phyloP scores from a whole-genome alignment of 768 basidiomycete genomes.

The Rhodotorula paludigena region DNA sequence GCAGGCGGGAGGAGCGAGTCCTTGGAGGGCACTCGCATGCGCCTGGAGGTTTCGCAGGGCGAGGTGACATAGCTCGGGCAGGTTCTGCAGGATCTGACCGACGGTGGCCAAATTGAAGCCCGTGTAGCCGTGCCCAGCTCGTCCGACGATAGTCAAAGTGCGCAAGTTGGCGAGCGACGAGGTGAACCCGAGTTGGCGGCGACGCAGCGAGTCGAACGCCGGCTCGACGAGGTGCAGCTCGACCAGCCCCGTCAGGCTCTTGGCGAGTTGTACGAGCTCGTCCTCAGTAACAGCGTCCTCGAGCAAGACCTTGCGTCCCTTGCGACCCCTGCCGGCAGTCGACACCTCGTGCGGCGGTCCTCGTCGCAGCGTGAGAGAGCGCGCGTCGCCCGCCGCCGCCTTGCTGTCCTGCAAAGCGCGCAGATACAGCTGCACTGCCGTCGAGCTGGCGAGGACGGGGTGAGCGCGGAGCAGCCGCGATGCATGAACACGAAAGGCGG shows the following conservation, averaged over 20 bases:
- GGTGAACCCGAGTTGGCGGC: constrained; percentile 19
- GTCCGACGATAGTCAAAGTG: constrained; percentile 11
- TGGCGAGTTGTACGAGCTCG: constrained; percentile 19
- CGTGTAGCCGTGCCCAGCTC: neutral
- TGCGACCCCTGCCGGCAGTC: neutral
- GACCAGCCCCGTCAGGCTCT: neutral
- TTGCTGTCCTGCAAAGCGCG: neutral
- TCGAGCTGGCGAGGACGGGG: neutral
- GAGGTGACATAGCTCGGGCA: constrained; percentile 10
- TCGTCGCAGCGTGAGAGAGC: neutral
- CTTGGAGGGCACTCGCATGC: neutral
- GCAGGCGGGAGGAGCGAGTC: constrained; percentile 11
- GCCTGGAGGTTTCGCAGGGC: constrained; percentile 8
- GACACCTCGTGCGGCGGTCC: neutral
- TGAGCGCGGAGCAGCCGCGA: neutral
- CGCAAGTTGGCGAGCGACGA: neutral
- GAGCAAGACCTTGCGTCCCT: neutral
- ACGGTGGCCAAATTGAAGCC: constrained; percentile 37
- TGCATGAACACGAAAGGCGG: neutral
- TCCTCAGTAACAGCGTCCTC: constrained; percentile 18
- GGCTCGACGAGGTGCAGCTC: constrained; percentile 4
- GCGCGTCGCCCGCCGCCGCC: neutral
- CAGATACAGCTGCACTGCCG: neutral
- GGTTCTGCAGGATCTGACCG: constrained; percentile 10
- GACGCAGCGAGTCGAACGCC: constrained; percentile 1